These are phyloP conservation scores for Coniochaeta pulveracea DNA, from an alignment of 2,329 filamentous ascomycete species.

Conservation along the genomic window DNA sequence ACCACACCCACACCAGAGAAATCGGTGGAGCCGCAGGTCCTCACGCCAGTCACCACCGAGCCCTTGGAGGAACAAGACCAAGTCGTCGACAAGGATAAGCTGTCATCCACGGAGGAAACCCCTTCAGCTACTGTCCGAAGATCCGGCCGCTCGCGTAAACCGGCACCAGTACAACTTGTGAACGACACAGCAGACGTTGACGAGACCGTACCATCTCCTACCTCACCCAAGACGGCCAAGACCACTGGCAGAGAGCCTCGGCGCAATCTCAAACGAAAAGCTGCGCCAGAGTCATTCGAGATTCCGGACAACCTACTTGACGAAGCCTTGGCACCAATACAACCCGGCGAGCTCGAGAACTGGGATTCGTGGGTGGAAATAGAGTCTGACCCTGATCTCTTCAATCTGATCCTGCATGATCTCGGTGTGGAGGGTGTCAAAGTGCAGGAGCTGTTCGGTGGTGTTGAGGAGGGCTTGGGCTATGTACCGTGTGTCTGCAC, in stretches of 20 bases:
- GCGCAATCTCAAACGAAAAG: slow-evolving; percentile 13
- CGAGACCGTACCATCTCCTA: not conserved
- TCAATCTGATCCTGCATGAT: slow-evolving; percentile 73
- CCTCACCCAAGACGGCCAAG: not conserved
- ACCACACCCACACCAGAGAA: no score
- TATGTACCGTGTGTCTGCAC: slow-evolving; percentile 43
- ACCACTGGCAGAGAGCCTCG: slow-evolving; percentile 4
- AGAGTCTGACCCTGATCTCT: slow-evolving; percentile 80
- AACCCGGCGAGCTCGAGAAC: slow-evolving; percentile 38
- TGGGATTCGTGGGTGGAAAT: slow-evolving; percentile 75
- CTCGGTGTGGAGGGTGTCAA: slow-evolving; percentile 65
- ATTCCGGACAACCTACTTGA: slow-evolving; percentile 29
- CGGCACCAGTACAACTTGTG: no score
- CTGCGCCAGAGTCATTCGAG: slow-evolving; percentile 16
- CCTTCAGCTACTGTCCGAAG: slow-evolving; percentile 1
- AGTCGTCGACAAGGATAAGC: no score
- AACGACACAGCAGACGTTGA: not conserved
- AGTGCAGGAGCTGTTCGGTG: slow-evolving; percentile 64
- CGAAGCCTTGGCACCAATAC: slow-evolving; percentile 34
- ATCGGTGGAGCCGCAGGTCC: no score
- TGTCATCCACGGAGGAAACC: no score
- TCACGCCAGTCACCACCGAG: no score
- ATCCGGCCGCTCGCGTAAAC: not conserved
- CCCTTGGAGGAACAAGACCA: no score
- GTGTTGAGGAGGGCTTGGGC: slow-evolving; percentile 56